Conservation (phyloP, 2,329 filamentous ascomycete genomes). For the Trichoderma sp. region DNA sequence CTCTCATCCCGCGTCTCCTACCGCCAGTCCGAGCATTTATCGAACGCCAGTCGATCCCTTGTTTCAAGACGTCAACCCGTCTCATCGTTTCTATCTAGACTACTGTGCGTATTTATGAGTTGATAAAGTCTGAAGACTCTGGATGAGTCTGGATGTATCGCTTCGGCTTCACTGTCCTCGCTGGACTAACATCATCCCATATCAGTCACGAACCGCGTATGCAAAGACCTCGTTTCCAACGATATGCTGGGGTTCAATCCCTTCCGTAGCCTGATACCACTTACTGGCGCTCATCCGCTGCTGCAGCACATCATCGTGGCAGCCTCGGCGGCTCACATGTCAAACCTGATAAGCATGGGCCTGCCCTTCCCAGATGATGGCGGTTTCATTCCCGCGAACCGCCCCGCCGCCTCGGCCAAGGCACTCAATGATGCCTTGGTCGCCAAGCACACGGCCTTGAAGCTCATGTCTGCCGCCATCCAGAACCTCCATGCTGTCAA, state of each 20-base stretch:
- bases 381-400: conserved; percentile 16
- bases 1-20: conserved; percentile 31
- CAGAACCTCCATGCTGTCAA: conserved; percentile 43
- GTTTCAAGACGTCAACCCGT: conserved; percentile 57
- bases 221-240: conserved; percentile 54
- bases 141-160: conserved; percentile 28
- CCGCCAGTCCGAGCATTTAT: conserved; percentile 35
- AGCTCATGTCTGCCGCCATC: conserved; percentile 46
- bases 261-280: conserved; percentile 49
- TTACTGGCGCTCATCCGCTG: conserved; percentile 47
- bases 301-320: conserved; percentile 53
- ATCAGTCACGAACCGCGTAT: conserved; percentile 53
- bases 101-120: conserved; percentile 41
- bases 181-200: neutral
- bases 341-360: conserved; percentile 44
- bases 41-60: conserved; percentile 49
- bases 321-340: conserved; percentile 53
- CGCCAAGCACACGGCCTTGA: conserved; percentile 50
- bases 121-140: too few species aligned
- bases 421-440: conserved; percentile 49
- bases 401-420: conserved; percentile 32
- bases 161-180: neutral
- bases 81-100: conserved; percentile 46
- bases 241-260: conserved; percentile 50
- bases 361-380: conserved; percentile 2